phyloP scores from a whole-genome alignment of 2,329 filamentous ascomycete genomes.

The Fusarium austroafricanum region DNA sequence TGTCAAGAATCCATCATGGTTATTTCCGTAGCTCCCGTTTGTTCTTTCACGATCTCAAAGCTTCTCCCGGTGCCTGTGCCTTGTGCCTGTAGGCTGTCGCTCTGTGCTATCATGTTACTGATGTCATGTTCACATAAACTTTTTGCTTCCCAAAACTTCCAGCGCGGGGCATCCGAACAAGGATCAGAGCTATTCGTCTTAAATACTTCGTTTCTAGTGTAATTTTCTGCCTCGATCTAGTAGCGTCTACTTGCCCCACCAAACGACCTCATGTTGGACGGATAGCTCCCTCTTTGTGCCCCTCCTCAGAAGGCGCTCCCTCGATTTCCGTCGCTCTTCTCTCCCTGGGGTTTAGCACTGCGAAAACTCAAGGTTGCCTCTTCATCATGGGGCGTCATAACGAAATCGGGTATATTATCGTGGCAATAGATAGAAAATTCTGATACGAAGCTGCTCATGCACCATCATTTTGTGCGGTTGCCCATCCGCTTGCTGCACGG shows the following conservation, averaged over 20 bases:
- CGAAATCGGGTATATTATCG: not conserved
- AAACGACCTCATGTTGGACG: conserved; percentile 22
- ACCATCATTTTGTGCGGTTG: not conserved
- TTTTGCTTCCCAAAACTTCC: conserved; percentile 47
- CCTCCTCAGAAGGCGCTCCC: conserved; percentile 31
- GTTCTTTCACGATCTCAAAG: conserved; percentile 8
- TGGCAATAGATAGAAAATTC: conserved; percentile 32
- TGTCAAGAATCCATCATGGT: not conserved
- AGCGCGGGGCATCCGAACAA: conserved; percentile 46
- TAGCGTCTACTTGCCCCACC: conserved; percentile 42
- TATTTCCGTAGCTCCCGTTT: conserved; percentile 30
- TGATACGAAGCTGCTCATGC: not conserved
- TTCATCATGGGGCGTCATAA: conserved; percentile 35
- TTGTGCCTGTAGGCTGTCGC: not conserved
- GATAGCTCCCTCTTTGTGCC: conserved; percentile 36
- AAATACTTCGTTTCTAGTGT: conserved; percentile 9
- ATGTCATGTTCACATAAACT: conserved; percentile 47
- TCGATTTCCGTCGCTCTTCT: conserved; percentile 37
- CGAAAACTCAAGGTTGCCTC: conserved; percentile 26
- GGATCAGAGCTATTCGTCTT: conserved; percentile 31
- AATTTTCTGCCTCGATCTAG: not conserved
- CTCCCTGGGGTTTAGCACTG: conserved; percentile 38
- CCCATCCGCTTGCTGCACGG: not conserved
- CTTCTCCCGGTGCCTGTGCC: not conserved
- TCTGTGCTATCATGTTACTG: conserved; percentile 35